A percentile compares a stretch with the other conserved stretches of the same genome.
Evolutionary conservation across 768 basidiomycete genomes (phyloP).

Genomic region (Candolleomyces eurysporus): DNA sequence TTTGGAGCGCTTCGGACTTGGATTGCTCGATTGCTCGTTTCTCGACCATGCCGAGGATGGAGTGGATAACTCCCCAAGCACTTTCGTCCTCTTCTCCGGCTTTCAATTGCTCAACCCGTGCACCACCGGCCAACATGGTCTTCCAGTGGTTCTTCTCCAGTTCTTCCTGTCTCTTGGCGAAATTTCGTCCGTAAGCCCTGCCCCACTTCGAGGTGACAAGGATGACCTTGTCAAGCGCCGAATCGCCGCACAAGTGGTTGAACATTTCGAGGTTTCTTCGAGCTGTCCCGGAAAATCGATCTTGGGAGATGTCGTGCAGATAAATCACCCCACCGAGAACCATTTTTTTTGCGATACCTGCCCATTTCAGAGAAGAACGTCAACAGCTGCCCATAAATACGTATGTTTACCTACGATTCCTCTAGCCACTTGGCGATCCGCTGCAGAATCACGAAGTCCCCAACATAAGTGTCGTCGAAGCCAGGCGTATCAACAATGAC

Average conservation of each 20-base stretch:
- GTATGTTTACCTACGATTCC: conserved; percentile 16
- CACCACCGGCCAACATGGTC: neutral
- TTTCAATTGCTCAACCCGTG: neutral
- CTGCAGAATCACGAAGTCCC: conserved; percentile 22
- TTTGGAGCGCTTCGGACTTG: neutral
- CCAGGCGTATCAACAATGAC: conserved; percentile 26
- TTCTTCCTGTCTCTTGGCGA: neutral
- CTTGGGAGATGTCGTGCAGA: conserved; percentile 18
- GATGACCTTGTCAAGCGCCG: conserved; percentile 21
- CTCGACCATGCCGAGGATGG: neutral
- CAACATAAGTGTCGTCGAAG: conserved; percentile 21
- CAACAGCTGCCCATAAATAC: neutral
- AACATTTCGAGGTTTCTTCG: conserved; percentile 28
- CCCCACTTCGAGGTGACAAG: conserved; percentile 34
- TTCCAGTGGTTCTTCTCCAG: neutral
- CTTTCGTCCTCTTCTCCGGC: neutral
- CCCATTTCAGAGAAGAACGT: neutral
- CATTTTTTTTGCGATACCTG: conserved; percentile 16
- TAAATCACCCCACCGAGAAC: conserved; percentile 29
- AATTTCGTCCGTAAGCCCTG: conserved; percentile 9
- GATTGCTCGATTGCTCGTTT: neutral
- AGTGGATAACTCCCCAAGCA: neutral
- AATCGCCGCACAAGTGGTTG: conserved; percentile 18
- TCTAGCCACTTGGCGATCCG: conserved; percentile 24
- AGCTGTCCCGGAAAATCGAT: conserved; percentile 25